Conservation (phyloP, 805 yeast species). For the Zygoascus bituminiphila region DNA sequence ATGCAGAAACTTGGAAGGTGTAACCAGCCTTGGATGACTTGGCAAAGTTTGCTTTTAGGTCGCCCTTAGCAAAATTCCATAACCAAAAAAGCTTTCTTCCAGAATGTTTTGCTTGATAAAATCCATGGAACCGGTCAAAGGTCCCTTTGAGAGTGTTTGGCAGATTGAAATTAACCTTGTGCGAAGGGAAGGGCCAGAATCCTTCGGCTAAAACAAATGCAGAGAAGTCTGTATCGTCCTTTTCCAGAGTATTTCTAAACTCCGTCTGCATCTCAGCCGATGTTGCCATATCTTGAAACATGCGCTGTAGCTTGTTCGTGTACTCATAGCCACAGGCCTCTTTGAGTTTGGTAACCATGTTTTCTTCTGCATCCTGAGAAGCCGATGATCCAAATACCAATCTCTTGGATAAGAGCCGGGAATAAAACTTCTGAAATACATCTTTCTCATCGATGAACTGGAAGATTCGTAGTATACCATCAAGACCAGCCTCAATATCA, state of each 20-base stretch:
- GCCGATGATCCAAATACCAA: constrained; percentile 80
- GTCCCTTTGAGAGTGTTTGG: constrained; percentile 63
- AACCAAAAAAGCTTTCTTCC: constrained; percentile 93
- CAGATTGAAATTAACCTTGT: constrained; percentile 43
- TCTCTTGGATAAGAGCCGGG: constrained; percentile 82
- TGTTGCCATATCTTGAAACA: constrained; percentile 90
- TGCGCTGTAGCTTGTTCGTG: constrained; percentile 85
- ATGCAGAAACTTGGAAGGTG: constrained; percentile 67
- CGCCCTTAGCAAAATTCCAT: constrained; percentile 92
- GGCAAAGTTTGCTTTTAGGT: constrained; percentile 75
- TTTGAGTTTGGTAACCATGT: constrained; percentile 76
- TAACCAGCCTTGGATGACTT: constrained; percentile 57
- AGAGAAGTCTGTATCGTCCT: constrained; percentile 44
- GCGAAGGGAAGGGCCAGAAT: constrained; percentile 72
- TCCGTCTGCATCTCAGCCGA: constrained; percentile 64
- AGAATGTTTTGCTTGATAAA: constrained; percentile 66
- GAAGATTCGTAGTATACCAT: constrained; percentile 80
- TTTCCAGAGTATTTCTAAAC: constrained; percentile 42
- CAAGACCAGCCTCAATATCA: constrained; percentile 64
- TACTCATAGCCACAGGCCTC: constrained; percentile 87
- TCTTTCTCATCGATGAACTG: constrained; percentile 89
- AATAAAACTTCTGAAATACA: constrained; percentile 86
- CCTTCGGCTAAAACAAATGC: constrained; percentile 79
- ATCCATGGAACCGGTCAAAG: constrained; percentile 54
- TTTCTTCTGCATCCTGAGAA: constrained; percentile 76